A percentile compares a stretch with the other conserved stretches of the same genome.
Evolutionary conservation across 495 filamentous ascomycete species (phyloP).

Genomic region (Amniculicola lignicola): DNA sequence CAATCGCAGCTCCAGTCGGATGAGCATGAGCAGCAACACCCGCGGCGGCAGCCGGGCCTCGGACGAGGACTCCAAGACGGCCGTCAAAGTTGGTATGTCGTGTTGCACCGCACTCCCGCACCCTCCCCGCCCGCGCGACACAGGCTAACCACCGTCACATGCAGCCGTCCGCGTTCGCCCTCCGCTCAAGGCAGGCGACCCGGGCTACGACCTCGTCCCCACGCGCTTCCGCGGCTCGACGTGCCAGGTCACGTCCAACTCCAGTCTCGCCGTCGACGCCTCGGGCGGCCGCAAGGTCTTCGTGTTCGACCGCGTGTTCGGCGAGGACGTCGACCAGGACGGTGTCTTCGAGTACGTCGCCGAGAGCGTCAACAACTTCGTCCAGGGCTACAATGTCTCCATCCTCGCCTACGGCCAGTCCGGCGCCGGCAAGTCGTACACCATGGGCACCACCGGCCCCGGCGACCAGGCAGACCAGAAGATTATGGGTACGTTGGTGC

Average conservation of each 20-base stretch:
- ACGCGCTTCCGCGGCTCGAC: slow-evolving; percentile 92
- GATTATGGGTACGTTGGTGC: slow-evolving; percentile 64
- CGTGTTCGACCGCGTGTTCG: slow-evolving; percentile 92
- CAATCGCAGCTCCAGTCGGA: slow-evolving; percentile 78
- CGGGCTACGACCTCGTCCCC: slow-evolving; percentile 90
- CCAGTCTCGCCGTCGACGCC: slow-evolving; percentile 82
- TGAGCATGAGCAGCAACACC: slow-evolving; percentile 80
- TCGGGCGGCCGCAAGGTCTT: slow-evolving; percentile 91
- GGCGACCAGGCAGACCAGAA: slow-evolving; percentile 70
- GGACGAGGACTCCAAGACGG: slow-evolving; percentile 89
- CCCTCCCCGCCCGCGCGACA: slow-evolving; percentile 9
- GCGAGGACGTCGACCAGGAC: slow-evolving; percentile 77
- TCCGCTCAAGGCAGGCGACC: slow-evolving; percentile 76
- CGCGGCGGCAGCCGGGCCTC: slow-evolving; percentile 81
- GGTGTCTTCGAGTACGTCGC: slow-evolving; percentile 92
- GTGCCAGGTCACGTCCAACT: slow-evolving; percentile 81
- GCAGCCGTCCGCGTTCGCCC: slow-evolving; percentile 92
- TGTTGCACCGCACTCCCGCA: slow-evolving; percentile 1
- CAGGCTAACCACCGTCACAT: slow-evolving; percentile 28
- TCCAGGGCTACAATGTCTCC: slow-evolving; percentile 98
- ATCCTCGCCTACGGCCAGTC: slow-evolving; percentile 97
- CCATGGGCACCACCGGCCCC: slow-evolving; percentile 95
- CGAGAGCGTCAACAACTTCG: slow-evolving; percentile 86
- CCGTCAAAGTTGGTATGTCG: slow-evolving; percentile 99
- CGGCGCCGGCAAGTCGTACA: slow-evolving; percentile 99